Percentiles rank a stretch among this genome's conserved stretches.
Conservation (phyloP, 1,284 basidiomycete species). For the Fistulinella staudtii region DNA sequence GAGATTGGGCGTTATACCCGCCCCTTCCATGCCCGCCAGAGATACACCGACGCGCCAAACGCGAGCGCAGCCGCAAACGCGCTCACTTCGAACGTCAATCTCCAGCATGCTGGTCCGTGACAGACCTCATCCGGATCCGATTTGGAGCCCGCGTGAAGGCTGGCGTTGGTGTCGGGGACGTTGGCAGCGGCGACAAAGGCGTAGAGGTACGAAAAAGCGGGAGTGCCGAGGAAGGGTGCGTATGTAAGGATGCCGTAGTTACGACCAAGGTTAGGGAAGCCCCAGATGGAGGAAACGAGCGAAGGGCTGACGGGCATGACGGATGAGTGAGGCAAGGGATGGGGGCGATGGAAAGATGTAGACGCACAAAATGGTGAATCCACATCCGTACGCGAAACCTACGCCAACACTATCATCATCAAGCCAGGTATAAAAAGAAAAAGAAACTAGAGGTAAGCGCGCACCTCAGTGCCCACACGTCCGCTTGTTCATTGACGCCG, state of each 20-base stretch:
- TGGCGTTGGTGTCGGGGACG: slow-evolving; percentile 29
- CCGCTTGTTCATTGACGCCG: slow-evolving; percentile 43
- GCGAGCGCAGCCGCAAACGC: slow-evolving; percentile 42
- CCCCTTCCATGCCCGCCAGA: slow-evolving; percentile 63
- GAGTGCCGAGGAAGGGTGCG: slow-evolving; percentile 69
- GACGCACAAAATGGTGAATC: slow-evolving; percentile 67
- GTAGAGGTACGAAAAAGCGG: slow-evolving; percentile 71
- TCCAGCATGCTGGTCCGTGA: slow-evolving; percentile 59
- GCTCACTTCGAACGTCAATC: slow-evolving; percentile 56
- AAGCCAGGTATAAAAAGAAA: slow-evolving; percentile 1
- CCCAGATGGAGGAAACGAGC: slow-evolving; percentile 67
- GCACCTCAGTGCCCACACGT: slow-evolving; percentile 64
- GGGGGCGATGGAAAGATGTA: too few relatives aligned
- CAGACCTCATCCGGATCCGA: slow-evolving; percentile 44
- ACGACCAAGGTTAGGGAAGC: slow-evolving; percentile 59
- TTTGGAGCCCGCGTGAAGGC: slow-evolving; percentile 1
- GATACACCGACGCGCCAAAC: slow-evolving; percentile 38
- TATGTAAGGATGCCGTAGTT: slow-evolving; percentile 74
- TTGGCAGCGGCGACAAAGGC: slow-evolving; percentile 59
- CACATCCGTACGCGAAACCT: slow-evolving; percentile 62
- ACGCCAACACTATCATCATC: slow-evolving; percentile 43
- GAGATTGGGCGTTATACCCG: slow-evolving; percentile 39
- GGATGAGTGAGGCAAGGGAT: too few relatives aligned
- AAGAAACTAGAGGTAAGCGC: slow-evolving; percentile 11
- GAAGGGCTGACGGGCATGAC: slow-evolving; percentile 47